Percentiles rank a stretch among this genome's conserved stretches.
Conservation (phyloP, 306 rosid species). For the Rubus idaeus region DNA sequence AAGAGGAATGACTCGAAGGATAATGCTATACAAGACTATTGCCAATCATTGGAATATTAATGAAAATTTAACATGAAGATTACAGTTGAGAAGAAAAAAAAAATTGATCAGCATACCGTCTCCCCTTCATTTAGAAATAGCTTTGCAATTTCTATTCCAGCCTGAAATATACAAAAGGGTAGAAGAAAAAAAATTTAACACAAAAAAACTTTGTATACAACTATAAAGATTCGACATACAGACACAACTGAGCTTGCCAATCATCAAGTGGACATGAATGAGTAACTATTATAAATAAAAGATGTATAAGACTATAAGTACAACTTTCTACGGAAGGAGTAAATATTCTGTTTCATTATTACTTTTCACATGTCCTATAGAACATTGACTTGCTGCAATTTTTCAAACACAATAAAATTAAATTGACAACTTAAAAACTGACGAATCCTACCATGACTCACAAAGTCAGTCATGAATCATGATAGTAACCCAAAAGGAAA, state of each 20-base stretch:
- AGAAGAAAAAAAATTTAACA: conserved; percentile 27
- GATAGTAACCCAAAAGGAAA: too few species aligned
- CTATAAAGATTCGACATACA: neutral
- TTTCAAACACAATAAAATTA: neutral
- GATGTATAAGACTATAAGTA: neutral
- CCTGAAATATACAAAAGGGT: conserved; percentile 53
- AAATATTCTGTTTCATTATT: neutral
- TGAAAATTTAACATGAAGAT: conserved; percentile 13
- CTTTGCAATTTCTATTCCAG: conserved; percentile 93
- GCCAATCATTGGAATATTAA: neutral
- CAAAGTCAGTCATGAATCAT: neutral
- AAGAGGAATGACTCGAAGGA: neutral
- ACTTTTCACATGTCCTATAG: neutral
- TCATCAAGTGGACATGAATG: neutral
- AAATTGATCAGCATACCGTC: conserved; percentile 52
- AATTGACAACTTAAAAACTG: neutral
- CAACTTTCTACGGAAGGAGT: neutral
- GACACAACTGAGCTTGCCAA: neutral
- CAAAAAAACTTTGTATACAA: neutral
- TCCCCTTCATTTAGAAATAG: conserved; percentile 79
- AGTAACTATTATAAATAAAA: neutral
- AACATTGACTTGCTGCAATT: neutral
- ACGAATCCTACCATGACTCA: neutral
- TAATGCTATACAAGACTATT: neutral
- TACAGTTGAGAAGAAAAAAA: neutral